Evolutionary conservation across 352 stramenopile genomes (phyloP).

Genomic region (Achlya hypogyna): DNA sequence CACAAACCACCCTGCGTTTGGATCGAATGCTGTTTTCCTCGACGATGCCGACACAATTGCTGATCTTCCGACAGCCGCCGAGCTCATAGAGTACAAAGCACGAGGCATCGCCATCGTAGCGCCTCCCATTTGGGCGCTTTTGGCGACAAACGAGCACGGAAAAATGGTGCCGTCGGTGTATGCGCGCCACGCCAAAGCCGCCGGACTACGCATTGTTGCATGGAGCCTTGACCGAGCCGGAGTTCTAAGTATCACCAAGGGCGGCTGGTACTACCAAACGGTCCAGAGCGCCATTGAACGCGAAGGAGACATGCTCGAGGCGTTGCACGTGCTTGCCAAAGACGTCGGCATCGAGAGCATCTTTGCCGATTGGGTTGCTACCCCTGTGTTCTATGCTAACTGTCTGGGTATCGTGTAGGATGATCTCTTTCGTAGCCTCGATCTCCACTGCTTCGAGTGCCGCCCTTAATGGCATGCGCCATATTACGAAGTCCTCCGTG

Average conservation of each 20-base stretch:
- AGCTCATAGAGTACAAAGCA: neutral
- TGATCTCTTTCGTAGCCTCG: too few relatives aligned
- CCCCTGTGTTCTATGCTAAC: slow-evolving; percentile 45
- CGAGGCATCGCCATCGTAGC: slow-evolving; percentile 36
- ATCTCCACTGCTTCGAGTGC: too few relatives aligned
- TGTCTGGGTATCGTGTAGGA: slow-evolving; percentile 22
- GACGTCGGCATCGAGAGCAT: slow-evolving; percentile 38
- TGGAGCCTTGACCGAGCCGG: slow-evolving; percentile 43
- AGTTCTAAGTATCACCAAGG: neutral
- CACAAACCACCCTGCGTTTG: slow-evolving; percentile 32
- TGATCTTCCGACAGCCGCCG: slow-evolving; percentile 2
- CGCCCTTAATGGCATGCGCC: too few relatives aligned
- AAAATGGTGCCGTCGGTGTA: slow-evolving; percentile 30
- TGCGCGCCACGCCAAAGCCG: slow-evolving; percentile 23
- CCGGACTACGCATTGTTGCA: slow-evolving; percentile 41
- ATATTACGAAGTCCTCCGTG: too few relatives aligned
- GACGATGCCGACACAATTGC: slow-evolving; percentile 19
- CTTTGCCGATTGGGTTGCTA: slow-evolving; percentile 50
- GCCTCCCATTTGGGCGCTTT: slow-evolving; percentile 33
- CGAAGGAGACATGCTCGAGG: slow-evolving; percentile 25
- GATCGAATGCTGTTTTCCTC: slow-evolving; percentile 27
- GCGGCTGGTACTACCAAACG: slow-evolving; percentile 29
- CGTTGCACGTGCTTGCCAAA: slow-evolving; percentile 34
- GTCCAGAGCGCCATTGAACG: slow-evolving; percentile 18
- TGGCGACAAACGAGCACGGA: slow-evolving; percentile 14